Percentiles rank a stretch among this genome's conserved stretches.
Conservation (phyloP, 2,329 filamentous ascomycete species). For the Scedosporium apiospermum region DNA sequence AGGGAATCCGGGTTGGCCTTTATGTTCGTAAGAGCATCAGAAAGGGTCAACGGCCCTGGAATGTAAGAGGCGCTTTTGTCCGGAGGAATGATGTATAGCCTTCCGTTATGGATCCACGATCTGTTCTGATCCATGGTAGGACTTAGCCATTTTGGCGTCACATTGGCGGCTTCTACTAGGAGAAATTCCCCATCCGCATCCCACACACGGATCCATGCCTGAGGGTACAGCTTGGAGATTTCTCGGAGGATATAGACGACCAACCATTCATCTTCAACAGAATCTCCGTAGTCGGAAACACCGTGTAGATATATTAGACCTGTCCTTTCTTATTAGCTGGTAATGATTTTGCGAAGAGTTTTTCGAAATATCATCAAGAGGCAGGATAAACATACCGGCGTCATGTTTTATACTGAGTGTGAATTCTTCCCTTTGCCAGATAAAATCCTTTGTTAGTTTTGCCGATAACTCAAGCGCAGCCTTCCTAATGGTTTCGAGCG, state of each 20-base stretch:
- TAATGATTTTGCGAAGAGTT: not conserved
- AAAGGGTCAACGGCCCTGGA: constrained; percentile 40
- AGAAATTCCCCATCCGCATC: constrained; percentile 95
- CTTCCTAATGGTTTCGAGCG: constrained; percentile 64
- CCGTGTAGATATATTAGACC: constrained; percentile 60
- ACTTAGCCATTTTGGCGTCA: constrained; percentile 80
- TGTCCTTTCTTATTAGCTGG: constrained; percentile 13
- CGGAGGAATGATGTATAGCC: constrained; percentile 63
- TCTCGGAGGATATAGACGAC: constrained; percentile 83
- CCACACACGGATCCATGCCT: constrained; percentile 72
- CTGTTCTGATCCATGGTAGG: constrained; percentile 83
- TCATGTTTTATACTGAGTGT: constrained; percentile 4
- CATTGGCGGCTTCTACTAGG: constrained; percentile 84
- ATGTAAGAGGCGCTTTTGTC: constrained; percentile 20
- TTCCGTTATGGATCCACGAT: constrained; percentile 77
- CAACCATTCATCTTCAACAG: constrained; percentile 95
- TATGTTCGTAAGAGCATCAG: constrained; percentile 56
- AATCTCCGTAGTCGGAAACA: constrained; percentile 81
- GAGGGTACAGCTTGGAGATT: constrained; percentile 60
- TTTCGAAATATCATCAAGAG: constrained; percentile 4
- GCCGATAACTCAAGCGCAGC: constrained; percentile 53
- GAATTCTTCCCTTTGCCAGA: constrained; percentile 88
- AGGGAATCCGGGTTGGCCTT: constrained; percentile 45
- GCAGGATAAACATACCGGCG: not conserved
- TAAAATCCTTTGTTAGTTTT: constrained; percentile 68